Evolutionary conservation across 164 flowering plant species (phyloP), one percentile per base, ranked within the genome.

Genomic region (Dillenia turbinata): DNA sequence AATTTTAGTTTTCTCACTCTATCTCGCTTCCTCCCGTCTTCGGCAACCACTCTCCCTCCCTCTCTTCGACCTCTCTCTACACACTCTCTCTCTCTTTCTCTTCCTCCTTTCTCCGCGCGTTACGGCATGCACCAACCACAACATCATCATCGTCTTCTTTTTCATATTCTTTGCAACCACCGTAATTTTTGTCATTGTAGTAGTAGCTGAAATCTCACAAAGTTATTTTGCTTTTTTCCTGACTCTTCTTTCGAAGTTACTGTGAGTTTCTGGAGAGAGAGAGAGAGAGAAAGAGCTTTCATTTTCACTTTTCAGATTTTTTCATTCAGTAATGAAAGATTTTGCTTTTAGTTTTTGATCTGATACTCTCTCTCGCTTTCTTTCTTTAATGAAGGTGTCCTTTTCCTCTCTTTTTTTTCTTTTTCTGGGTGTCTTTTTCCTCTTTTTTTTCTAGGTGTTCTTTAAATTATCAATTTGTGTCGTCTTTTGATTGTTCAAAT

Each of bases 201-300:
- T 26, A 26, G 1, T 26, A 26, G 33, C 33, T 26, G 33, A 26
- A 5, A 26, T 26, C 33, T 6, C 24, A 43, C 50, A 73, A 66
- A 71, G 78, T 56, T 68, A 44, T 12, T 55, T 64, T 52, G 52
- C 68, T 76, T 69, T 73, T 67, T 58, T 40, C 49, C 9, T 46
- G 0, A 26, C 59, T 57, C 10, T 16, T 51, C 54, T 56, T 60
- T 62, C 14, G 60, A 64, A 15, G 33, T 26, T 26, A 2, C 5
- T 26, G 33, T 26, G 33, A 1, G 33, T 26, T 47, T 48, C 17
- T 48, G 60, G 33, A 46, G 52, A 17, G 47, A 2, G 33, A 26
- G 1, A 26, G 33, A 26, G 33, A 26, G 33, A n/a, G n/a, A n/a
- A n/a, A 2, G 1, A 26, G 19, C 54, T 46, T 53, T 56, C 51